Conservation (phyloP, 257 asterid genomes). For the Gentiana straminea region DNA sequence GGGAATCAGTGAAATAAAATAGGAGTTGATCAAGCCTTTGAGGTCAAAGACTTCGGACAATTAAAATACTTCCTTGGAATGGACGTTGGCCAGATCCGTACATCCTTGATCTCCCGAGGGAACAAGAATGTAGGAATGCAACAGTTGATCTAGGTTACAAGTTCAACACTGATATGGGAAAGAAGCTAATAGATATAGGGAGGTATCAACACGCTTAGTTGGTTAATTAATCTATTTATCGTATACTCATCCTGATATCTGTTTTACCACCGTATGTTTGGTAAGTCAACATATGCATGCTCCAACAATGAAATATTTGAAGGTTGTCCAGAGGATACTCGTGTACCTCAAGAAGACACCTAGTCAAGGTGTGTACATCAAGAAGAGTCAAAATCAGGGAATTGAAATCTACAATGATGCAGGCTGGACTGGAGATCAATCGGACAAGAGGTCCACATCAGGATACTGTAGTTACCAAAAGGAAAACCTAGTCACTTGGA, state of each 20-base stretch:
- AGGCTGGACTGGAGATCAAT: neutral
- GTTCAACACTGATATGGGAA: neutral
- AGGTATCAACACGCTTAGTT: neutral
- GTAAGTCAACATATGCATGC: neutral
- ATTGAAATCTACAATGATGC: neutral
- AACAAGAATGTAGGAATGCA: neutral
- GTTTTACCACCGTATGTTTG: neutral
- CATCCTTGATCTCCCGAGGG: neutral
- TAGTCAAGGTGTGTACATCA: no score
- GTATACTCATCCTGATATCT: neutral
- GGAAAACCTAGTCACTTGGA: constrained; percentile 6
- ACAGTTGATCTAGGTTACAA: neutral
- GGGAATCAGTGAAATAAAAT: neutral
- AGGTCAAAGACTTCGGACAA: no score
- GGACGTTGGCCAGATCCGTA: constrained; percentile 7
- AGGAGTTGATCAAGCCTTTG: neutral
- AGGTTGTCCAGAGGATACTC: neutral
- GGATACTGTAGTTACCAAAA: neutral
- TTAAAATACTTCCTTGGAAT: neutral
- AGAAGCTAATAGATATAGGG: neutral
- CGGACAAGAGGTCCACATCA: constrained; percentile 4
- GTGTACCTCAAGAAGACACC: neutral
- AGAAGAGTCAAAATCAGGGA: no score
- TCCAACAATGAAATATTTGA: neutral
- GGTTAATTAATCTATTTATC: neutral